Percentiles rank a stretch among this genome's conserved stretches.
phyloP scores from a whole-genome alignment of 2,329 filamentous ascomycete species.

The Tetracladium maxilliforme region DNA sequence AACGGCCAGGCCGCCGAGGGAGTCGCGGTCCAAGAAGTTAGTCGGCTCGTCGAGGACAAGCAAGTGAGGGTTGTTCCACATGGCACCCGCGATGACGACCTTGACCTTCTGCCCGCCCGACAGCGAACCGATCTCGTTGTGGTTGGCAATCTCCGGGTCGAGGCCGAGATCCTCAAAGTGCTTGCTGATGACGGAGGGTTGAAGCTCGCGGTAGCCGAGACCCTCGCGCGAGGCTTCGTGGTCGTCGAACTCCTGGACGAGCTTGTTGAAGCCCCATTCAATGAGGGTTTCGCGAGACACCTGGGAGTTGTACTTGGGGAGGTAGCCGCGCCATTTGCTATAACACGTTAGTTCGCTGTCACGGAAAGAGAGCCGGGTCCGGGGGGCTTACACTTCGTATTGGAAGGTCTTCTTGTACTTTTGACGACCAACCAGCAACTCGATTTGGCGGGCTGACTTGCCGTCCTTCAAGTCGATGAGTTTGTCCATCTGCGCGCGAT shows the following conservation, averaged over 20 bases:
- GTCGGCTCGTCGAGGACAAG: constrained; percentile 96
- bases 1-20: constrained; percentile 88
- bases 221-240: constrained; percentile 98
- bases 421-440: constrained; percentile 85
- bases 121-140: constrained; percentile 93
- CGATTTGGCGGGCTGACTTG: constrained; percentile 61
- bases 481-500: constrained; percentile 85
- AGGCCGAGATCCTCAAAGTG: constrained; percentile 96
- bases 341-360: not conserved
- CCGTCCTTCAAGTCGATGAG: constrained; percentile 75
- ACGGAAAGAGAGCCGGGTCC: not conserved
- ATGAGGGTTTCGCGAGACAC: constrained; percentile 85
- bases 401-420: constrained; percentile 99
- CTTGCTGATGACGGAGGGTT: constrained; percentile 88
- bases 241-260: constrained; percentile 96
- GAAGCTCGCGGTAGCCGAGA: constrained; percentile 86
- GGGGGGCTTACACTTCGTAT: constrained; percentile 65
- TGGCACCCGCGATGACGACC: constrained; percentile 87
- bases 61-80: constrained; percentile 98
- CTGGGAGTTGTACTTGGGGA: constrained; percentile 88
- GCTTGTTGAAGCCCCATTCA: constrained; percentile 77
- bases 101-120: constrained; percentile 98
- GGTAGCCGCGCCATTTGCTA: constrained; percentile 74
- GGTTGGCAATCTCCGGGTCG: constrained; percentile 95
- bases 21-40: constrained; percentile 98